A percentile compares a stretch with the other conserved stretches of the same genome.
phyloP scores from a whole-genome alignment of 495 filamentous ascomycete genomes.

The Penicillium dipodomyicola region DNA sequence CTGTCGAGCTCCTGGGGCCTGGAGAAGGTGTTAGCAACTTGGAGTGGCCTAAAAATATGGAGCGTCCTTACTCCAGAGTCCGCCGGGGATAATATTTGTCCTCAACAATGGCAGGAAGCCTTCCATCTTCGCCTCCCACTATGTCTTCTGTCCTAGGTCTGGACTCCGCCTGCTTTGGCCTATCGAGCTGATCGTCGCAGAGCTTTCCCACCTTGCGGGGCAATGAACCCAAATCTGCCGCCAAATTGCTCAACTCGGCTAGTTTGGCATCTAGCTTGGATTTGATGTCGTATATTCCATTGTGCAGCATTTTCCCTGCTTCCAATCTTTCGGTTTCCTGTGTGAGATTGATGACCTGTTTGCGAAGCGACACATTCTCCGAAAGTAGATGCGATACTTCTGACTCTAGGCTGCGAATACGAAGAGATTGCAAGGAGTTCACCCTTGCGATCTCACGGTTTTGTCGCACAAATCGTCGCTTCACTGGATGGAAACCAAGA shows the following conservation, averaged over 20 bases:
- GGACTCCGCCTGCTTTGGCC: conserved; percentile 18
- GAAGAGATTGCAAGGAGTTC: conserved; percentile 87
- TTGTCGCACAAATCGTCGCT: conserved; percentile 82
- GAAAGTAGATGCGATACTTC: conserved; percentile 78
- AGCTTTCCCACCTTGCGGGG: conserved; percentile 36
- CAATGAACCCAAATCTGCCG: conserved; percentile 57
- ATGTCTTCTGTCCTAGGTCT: conserved; percentile 18
- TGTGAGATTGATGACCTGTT: conserved; percentile 71
- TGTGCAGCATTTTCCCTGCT: conserved; percentile 38
- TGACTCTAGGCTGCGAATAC: conserved; percentile 82
- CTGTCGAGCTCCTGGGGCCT: conserved; percentile 45
- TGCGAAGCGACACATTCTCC: conserved; percentile 83
- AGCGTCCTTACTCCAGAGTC: conserved; percentile 65
- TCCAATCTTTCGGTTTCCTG: conserved; percentile 59
- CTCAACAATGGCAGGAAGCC: conserved; percentile 79
- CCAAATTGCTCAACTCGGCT: conserved; percentile 60
- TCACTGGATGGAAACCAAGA: conserved; percentile 54
- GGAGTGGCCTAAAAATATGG: neutral
- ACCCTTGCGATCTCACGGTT: conserved; percentile 89
- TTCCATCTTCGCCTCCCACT: conserved; percentile 50
- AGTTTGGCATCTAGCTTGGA: conserved; percentile 68
- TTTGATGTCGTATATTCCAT: conserved; percentile 65
- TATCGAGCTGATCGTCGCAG: conserved; percentile 18
- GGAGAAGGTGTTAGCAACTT: conserved; percentile 16
- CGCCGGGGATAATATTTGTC: conserved; percentile 71